Percentiles rank a stretch among this genome's conserved stretches.
Conservation (phyloP, 2,329 filamentous ascomycete species). For the Ceratocystis diversiconidia region DNA sequence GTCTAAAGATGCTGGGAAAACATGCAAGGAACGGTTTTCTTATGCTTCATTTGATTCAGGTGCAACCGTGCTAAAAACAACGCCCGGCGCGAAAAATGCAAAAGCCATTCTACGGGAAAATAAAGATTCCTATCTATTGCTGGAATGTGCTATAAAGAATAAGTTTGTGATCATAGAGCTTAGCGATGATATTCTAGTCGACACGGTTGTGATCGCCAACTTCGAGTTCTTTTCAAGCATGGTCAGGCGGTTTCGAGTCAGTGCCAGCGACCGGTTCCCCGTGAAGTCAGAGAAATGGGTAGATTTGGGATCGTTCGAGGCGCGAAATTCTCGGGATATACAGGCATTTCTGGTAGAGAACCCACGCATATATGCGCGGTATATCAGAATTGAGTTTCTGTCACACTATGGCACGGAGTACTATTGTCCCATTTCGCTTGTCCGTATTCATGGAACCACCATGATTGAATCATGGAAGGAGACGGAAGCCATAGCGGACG, state of each 20-base stretch:
- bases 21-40: constrained; percentile 94
- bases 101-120: constrained; percentile 88
- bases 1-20: constrained; percentile 89
- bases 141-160: constrained; percentile 72
- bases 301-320: constrained; percentile 75
- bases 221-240: constrained; percentile 99
- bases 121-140: constrained; percentile 96
- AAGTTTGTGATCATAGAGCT: constrained; percentile 93
- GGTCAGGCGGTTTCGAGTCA: constrained; percentile 78
- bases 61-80: constrained; percentile 83
- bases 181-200: constrained; percentile 72
- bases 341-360: constrained; percentile 92
- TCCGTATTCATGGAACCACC: constrained; percentile 89
- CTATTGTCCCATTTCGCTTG: constrained; percentile 82
- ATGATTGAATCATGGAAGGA: constrained; percentile 90
- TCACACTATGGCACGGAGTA: constrained; percentile 93
- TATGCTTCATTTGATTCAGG: constrained; percentile 97
- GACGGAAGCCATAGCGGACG: constrained; percentile 37
- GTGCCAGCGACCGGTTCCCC: constrained; percentile 87
- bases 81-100: constrained; percentile 70
- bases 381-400: constrained; percentile 80
- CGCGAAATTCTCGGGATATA: constrained; percentile 80
- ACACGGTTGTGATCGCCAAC: constrained; percentile 93
- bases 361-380: constrained; percentile 89
- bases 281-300: constrained; percentile 89